Percentiles rank a stretch among this genome's conserved stretches.
phyloP scores from a whole-genome alignment of 2,329 filamentous ascomycete genomes.

The Falciphora oryzae region DNA sequence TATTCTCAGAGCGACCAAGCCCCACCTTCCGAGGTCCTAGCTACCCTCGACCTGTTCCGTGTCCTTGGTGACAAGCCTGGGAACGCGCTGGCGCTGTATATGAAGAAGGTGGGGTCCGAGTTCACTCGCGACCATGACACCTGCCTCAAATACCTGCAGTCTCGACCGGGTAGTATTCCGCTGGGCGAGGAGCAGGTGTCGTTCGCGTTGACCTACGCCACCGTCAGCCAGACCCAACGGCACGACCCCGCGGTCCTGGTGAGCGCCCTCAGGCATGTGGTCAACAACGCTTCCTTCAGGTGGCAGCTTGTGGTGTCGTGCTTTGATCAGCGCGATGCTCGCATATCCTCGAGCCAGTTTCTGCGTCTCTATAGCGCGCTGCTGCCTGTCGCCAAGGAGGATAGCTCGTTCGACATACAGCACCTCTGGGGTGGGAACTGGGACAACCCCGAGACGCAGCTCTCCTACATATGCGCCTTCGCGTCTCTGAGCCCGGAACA shows the following conservation, averaged over 20 bases:
- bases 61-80: constrained; percentile 54
- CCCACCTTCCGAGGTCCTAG: constrained; percentile 65
- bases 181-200: constrained; percentile 80
- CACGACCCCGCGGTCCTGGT: constrained; percentile 52
- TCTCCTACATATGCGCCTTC: constrained; percentile 91
- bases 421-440: constrained; percentile 85
- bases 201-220: constrained; percentile 64
- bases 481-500: constrained; percentile 68
- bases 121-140: constrained; percentile 72
- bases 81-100: constrained; percentile 55
- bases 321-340: constrained; percentile 75
- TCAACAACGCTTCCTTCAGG: constrained; percentile 59
- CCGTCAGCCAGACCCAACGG: constrained; percentile 50
- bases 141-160: constrained; percentile 49
- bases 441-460: constrained; percentile 78
- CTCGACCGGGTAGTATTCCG: constrained; percentile 47
- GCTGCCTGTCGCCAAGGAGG: constrained; percentile 60
- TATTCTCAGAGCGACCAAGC: constrained; percentile 59
- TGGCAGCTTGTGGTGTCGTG: constrained; percentile 67
- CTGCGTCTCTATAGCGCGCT: constrained; percentile 74
- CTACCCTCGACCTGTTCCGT: constrained; percentile 63
- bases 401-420: constrained; percentile 71
- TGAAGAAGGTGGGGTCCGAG: constrained; percentile 69
- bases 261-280: constrained; percentile 54
- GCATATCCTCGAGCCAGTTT: constrained; percentile 75